Evolutionary conservation across 306 rosid species (phyloP).

Genomic region (Spatholobus suberectus): DNA sequence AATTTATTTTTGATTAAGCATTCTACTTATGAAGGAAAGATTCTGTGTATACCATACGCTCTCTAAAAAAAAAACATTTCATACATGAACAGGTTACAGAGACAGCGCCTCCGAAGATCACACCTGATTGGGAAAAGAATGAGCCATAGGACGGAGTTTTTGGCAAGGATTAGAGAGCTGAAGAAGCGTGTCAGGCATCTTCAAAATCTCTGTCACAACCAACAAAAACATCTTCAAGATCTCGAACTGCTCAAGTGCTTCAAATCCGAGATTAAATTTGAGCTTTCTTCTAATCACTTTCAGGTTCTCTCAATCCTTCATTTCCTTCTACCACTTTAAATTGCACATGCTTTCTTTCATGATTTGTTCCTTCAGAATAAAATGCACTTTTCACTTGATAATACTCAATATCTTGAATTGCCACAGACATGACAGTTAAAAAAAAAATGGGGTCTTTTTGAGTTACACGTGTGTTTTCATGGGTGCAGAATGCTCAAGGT

Average conservation of each 20-base stretch:
- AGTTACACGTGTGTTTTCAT: conserved; percentile 14
- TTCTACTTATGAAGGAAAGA: no score
- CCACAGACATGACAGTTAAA: not conserved
- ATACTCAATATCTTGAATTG: not conserved
- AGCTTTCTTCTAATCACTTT: conserved; percentile 58
- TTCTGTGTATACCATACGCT: no score
- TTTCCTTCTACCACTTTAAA: not conserved
- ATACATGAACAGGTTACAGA: not conserved
- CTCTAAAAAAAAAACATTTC: no score
- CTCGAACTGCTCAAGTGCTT: conserved; percentile 61
- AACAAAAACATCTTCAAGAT: conserved; percentile 55
- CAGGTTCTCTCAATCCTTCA: conserved; percentile 57
- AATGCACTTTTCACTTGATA: not conserved
- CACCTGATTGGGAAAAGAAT: not conserved
- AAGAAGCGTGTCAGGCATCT: conserved; percentile 52
- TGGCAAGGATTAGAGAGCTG: conserved; percentile 46
- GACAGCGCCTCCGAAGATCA: not conserved
- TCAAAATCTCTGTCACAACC: conserved; percentile 40
- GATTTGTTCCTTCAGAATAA: not conserved
- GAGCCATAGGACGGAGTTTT: not conserved
- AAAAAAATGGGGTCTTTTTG: not conserved
- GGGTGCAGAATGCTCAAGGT: conserved; percentile 48
- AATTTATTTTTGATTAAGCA: no score
- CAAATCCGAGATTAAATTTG: conserved; percentile 71
- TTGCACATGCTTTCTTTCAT: no score